Evolutionary conservation across 441 rosid species (phyloP), one percentile per base, ranked within the genome.

Genomic region (Pelargonium cotyledonis): DNA sequence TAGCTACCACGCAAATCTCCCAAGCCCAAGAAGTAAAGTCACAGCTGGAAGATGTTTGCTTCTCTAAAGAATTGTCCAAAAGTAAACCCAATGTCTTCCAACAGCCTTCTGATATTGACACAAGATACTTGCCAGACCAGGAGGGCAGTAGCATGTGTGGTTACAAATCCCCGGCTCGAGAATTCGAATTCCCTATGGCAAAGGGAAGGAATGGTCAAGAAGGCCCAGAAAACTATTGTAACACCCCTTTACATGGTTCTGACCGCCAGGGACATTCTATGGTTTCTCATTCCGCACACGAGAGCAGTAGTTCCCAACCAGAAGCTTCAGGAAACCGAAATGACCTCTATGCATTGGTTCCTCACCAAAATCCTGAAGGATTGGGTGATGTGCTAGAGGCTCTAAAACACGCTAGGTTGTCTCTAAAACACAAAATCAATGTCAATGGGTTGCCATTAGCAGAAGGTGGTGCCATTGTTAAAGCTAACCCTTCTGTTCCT

Each of bases 351-450:
- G 84, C 91, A 55, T 47, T 86, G 77, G 86, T 85, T 75, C 90
- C 90, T 31, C 81, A 75, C 72, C 70, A 68, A 78, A 70, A 79
- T 55, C 70, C 88, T 12, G 76, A 75, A 63, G 69, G 72, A 21
- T 77, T 80, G 72, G 81, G 76, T 43, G 70, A 72, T 63, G 92
- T 94, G 68, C 89, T 94, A 46, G 84, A 84, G 70, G 87, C 90
- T 1, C 88, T 94, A 66, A 78, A 84, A 69, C 87, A 82, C 75
- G 99, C 94, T 63, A 88, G 75, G 79, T 67, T 85, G 73, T 79
- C 95, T 5, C 83, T 94, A 65, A 83, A 84, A 76, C 85, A 85
- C 81, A 82, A 85, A 80, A 81, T 49, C 4, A 49, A 14, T 14
- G 6, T 88, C 47, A 67, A 70, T 15, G 65, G 75, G 19, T 72